A percentile compares a stretch with the other conserved stretches of the same genome.
These are phyloP conservation scores for Aspergillus taichungensis DNA, from an alignment of 495 filamentous ascomycete genomes.

Conservation along the genomic window DNA sequence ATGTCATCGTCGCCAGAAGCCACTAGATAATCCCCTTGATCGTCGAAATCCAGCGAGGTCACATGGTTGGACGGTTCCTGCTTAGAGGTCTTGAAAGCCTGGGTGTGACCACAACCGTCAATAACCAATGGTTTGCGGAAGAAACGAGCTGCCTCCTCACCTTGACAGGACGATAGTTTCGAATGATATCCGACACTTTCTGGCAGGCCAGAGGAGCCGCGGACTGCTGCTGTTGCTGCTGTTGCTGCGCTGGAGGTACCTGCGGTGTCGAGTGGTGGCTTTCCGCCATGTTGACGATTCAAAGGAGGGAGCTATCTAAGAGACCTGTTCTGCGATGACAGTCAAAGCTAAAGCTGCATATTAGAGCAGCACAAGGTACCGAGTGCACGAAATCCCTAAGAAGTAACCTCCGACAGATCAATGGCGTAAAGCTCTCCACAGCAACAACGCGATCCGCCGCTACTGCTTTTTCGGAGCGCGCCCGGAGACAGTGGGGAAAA, in stretches of 20 bases:
- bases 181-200: constrained; percentile 41
- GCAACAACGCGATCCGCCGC: neutral
- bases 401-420: too few relatives aligned
- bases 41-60: constrained; percentile 90
- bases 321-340: neutral
- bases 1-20: constrained; percentile 85
- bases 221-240: constrained; percentile 13
- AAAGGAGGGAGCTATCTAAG: neutral
- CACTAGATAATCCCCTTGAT: constrained; percentile 82
- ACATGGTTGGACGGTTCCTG: constrained; percentile 30
- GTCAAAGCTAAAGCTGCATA: too few relatives aligned
- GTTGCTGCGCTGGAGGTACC: constrained; percentile 19
- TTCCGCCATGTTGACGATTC: constrained; percentile 23
- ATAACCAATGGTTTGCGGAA: constrained; percentile 2
- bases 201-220: constrained; percentile 23
- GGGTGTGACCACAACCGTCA: neutral
- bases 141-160: constrained; percentile 17
- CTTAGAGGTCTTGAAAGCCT: constrained; percentile 35
- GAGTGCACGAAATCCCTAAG: too few relatives aligned
- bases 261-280: constrained; percentile 16
- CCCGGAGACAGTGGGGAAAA: neutral
- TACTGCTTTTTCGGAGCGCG: constrained; percentile 5
- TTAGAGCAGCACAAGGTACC: too few relatives aligned
- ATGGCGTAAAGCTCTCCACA: too few relatives aligned
- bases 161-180: constrained; percentile 37